Percentiles rank a stretch among this genome's conserved stretches.
phyloP scores from a whole-genome alignment of 441 rosid species.

The Macaranga tanarius region DNA sequence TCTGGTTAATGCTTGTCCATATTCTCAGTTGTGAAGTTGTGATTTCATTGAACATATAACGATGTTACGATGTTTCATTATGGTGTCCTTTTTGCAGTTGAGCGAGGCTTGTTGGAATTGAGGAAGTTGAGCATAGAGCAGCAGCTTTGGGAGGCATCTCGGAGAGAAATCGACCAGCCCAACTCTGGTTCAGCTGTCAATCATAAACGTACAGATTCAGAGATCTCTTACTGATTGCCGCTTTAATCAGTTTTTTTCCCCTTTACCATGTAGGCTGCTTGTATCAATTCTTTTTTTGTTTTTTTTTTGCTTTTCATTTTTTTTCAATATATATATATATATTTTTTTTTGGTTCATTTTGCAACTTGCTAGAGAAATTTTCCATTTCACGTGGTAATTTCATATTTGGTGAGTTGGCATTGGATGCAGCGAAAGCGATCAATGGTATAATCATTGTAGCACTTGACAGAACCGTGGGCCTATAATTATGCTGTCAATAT shows the following conservation, averaged over 20 bases:
- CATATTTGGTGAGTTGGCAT: conserved; percentile 7
- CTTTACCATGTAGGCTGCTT: conserved; percentile 9
- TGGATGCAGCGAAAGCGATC: not conserved
- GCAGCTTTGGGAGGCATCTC: conserved; percentile 95
- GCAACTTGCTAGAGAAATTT: not conserved
- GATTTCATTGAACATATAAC: not conserved
- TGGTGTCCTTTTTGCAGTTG: conserved; percentile 48
- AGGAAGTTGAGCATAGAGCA: conserved; percentile 89
- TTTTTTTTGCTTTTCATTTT: not conserved
- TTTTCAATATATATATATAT: not conserved
- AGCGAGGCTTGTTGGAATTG: conserved; percentile 80
- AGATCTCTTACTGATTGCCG: conserved; percentile 17
- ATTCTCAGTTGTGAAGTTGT: not conserved
- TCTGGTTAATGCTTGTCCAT: not conserved
- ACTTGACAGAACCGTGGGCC: not conserved
- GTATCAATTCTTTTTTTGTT: conserved; percentile 16
- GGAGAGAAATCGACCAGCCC: conserved; percentile 63
- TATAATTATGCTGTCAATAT: conserved; percentile 22
- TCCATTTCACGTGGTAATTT: not conserved
- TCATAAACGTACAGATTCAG: conserved; percentile 44
- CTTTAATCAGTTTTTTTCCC: not conserved
- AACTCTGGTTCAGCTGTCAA: conserved; percentile 25
- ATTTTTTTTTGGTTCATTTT: not conserved
- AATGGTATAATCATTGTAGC: not conserved
- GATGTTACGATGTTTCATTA: not conserved